Evolutionary conservation across 2,329 filamentous ascomycete genomes (phyloP).

Genomic region (Alternaria ventricosa): DNA sequence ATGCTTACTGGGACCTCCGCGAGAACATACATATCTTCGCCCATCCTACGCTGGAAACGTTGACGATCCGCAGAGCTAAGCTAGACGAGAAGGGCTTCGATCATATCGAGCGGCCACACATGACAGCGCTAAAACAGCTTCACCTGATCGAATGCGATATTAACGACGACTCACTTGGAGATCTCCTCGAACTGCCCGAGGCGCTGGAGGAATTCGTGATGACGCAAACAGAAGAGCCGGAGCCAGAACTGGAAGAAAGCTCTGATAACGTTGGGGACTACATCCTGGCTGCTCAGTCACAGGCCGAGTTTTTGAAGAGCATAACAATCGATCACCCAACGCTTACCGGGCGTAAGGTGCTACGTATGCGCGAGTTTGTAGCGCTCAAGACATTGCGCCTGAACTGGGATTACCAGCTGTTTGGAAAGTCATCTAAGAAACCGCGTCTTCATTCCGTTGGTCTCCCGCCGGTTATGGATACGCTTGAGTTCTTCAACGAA

Average conservation of each 20-base stretch:
- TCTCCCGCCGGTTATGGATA: constrained; percentile 35
- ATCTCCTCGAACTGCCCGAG: constrained; percentile 40
- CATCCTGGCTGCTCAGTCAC: constrained; percentile 36
- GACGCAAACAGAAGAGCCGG: constrained; percentile 40
- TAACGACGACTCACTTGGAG: constrained; percentile 40
- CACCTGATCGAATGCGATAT: constrained; percentile 43
- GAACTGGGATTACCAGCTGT: constrained; percentile 43
- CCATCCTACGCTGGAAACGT: constrained; percentile 35
- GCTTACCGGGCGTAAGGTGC: constrained; percentile 34
- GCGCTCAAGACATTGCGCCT: constrained; percentile 33
- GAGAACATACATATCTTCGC: constrained; percentile 47
- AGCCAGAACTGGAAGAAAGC: constrained; percentile 40
- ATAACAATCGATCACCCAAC: constrained; percentile 40
- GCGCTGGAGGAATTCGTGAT: constrained; percentile 42
- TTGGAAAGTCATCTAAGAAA: constrained; percentile 41
- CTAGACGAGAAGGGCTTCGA: constrained; percentile 42
- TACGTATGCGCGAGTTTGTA: constrained; percentile 39
- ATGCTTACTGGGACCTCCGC: constrained; percentile 42
- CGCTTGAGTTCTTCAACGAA: constrained; percentile 41
- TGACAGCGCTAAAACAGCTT: constrained; percentile 36
- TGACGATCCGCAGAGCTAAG: constrained; percentile 39
- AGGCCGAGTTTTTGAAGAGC: constrained; percentile 35
- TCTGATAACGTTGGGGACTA: constrained; percentile 43
- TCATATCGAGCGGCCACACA: constrained; percentile 38
- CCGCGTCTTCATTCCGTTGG: constrained; percentile 41